A percentile compares a stretch with the other conserved stretches of the same genome.
Conservation (phyloP, 495 filamentous ascomycete species). For the Xylaria nigripes region DNA sequence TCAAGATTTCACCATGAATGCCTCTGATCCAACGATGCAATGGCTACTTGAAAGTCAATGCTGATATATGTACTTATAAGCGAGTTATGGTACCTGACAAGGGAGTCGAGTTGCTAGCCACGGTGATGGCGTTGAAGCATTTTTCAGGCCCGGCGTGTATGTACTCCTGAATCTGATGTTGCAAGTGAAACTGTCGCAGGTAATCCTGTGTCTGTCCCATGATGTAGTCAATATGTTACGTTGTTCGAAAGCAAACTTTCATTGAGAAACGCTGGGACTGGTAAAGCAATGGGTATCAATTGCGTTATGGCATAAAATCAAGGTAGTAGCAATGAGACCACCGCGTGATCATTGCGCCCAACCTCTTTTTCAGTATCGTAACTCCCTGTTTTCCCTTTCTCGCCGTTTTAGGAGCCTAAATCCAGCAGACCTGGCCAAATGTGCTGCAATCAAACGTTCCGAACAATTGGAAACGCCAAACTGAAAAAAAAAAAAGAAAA, state of each 20-base stretch:
- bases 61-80: neutral
- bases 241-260: neutral
- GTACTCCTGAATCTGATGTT: too few relatives aligned
- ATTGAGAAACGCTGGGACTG: neutral
- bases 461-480: neutral
- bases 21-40: neutral
- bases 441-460: neutral
- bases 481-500: neutral
- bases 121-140: too few relatives aligned
- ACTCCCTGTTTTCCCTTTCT: neutral
- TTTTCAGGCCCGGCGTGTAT: too few relatives aligned
- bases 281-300: conserved; percentile 10
- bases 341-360: neutral
- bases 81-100: neutral
- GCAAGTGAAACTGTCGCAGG: neutral
- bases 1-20: too few relatives aligned
- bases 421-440: neutral
- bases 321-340: neutral
- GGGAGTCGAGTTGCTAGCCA: neutral
- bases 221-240: neutral
- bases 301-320: neutral
- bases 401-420: neutral
- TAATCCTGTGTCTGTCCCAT: neutral
- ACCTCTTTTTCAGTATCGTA: neutral
- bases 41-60: neutral